Evolutionary conservation across 208 protist genomes (phyloP).

Genomic region (Leptomonas pyrrhocoris): DNA sequence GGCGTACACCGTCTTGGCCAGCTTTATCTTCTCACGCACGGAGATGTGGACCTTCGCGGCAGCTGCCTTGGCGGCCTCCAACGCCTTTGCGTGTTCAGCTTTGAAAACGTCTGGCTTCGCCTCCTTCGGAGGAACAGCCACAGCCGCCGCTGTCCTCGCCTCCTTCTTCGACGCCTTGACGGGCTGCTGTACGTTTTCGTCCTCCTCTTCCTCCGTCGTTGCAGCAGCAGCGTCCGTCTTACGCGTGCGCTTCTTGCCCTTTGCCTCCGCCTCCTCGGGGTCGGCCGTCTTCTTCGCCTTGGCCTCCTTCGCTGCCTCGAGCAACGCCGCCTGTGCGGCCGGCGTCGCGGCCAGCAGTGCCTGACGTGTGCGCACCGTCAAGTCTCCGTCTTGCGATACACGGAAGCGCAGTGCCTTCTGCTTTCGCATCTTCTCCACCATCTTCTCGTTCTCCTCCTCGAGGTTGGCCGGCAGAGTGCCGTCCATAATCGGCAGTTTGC

Average conservation of each 20-base stretch:
- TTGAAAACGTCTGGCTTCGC: constrained; percentile 41
- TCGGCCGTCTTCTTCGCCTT: constrained; percentile 27
- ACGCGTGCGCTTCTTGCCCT: constrained; percentile 11
- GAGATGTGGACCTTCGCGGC: constrained; percentile 52
- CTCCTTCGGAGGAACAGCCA: neutral
- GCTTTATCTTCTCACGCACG: constrained; percentile 55
- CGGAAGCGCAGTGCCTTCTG: constrained; percentile 79
- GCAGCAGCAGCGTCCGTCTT: neutral
- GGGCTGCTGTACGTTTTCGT: neutral
- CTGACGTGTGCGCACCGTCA: constrained; percentile 77
- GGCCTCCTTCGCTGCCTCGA: constrained; percentile 17
- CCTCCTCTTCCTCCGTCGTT: neutral
- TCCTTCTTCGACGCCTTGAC: constrained; percentile 3
- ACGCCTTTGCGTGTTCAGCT: constrained; percentile 56
- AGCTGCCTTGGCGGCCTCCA: constrained; percentile 63
- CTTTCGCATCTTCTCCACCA: constrained; percentile 59
- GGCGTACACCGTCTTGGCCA: constrained; percentile 62
- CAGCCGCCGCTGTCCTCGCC: constrained; percentile 3
- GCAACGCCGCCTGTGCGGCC: constrained; percentile 25
- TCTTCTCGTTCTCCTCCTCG: constrained; percentile 47
- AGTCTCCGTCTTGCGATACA: constrained; percentile 66
- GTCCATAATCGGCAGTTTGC: constrained; percentile 68
- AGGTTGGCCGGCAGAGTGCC: constrained; percentile 56
- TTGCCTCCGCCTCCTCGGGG: constrained; percentile 16
- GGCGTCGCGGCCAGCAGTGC: constrained; percentile 58